Base-by-base conservation (phyloP, 495 filamentous ascomycete species). In the Penicillium bialowiezense region DNA sequence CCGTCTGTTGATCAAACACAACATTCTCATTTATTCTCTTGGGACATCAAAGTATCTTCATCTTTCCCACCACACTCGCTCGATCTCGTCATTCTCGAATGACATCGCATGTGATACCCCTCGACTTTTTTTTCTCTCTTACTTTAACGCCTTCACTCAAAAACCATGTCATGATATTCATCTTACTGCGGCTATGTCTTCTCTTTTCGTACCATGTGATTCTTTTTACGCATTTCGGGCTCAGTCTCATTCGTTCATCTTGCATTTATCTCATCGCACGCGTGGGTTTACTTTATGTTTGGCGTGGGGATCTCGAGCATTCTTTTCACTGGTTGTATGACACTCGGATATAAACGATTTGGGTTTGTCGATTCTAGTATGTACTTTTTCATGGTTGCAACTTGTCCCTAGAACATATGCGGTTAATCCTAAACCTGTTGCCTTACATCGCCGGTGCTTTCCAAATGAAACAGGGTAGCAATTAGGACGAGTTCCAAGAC, bases 51-150 rank as follows among this genome's bases (percentile, higher is more conserved):
- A 26, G 23, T 14, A 6, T 28, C 8, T 51, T 36, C 18, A 35
- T 13, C 21, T 47, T 18, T 44, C 48, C 26, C 15, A 36, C 37
- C 45, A 51, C 54, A 36, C 50, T 53, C 56, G 56, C 47, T 63
- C 52, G 58, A 62, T 59, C 47, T 62, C 50, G 56, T 42, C 35
- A 46, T 41, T 44, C 36, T 52, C 50, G 50, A 48, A 54, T 44
- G 61, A 52, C 48, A 54, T 61, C 60, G 58, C 58, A 62, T 66
- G 55, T 66, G 60, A 66, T 66, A 66, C 63, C 63, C 63, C 56
- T 19, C 13, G 15, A 39, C 45, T 24, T 17, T 26, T 48, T 17
- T 47, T 37, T 43, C n/a, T 31, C 34, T 26, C n/a, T 48, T 38
- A n/a, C 24, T 35, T 45, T 49, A 15, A 51, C 23, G n/a, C 32